Evolutionary conservation across 805 yeast genomes (phyloP).

Genomic region (Metschnikowia amazonensis): DNA sequence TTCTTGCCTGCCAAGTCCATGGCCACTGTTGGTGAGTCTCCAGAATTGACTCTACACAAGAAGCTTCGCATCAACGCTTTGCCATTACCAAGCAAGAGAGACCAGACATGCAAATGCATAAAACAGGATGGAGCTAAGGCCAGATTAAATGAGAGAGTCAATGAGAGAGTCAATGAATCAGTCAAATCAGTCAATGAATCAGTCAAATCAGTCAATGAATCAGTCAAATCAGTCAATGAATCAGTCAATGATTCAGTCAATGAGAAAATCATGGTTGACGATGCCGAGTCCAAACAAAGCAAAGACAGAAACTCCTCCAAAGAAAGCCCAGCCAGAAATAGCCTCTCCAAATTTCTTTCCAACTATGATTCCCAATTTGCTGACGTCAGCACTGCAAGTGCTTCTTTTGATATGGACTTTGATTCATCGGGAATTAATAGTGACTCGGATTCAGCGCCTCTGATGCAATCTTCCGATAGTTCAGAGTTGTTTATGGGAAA

Average conservation of each 20-base stretch:
- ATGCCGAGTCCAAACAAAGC: too few species aligned
- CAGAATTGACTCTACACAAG: conserved; percentile 38
- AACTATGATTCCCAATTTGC: neutral
- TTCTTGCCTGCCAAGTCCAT: conserved; percentile 26
- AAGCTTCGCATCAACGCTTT: conserved; percentile 39
- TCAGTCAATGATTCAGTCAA: too few species aligned
- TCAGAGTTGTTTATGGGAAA: conserved; percentile 6
- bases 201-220: too few species aligned
- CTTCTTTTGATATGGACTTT: neutral
- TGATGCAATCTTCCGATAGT: neutral
- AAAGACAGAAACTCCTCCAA: too few species aligned
- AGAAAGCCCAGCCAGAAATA: neutral
- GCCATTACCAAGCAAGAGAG: conserved; percentile 7
- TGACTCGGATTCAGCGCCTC: neutral
- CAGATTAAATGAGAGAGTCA: too few species aligned
- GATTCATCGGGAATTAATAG: conserved; percentile 2
- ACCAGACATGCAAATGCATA: neutral
- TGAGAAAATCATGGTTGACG: too few species aligned
- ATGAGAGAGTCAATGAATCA: too few species aligned
- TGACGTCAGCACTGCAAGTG: neutral
- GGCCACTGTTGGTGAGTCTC: conserved; percentile 36
- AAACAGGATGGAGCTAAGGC: neutral
- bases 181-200: too few species aligned
- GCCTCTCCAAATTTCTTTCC: neutral
- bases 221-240: too few species aligned